phyloP scores from a whole-genome alignment of 2,329 filamentous ascomycete genomes.

The Teratosphaeriaceae sp. region DNA sequence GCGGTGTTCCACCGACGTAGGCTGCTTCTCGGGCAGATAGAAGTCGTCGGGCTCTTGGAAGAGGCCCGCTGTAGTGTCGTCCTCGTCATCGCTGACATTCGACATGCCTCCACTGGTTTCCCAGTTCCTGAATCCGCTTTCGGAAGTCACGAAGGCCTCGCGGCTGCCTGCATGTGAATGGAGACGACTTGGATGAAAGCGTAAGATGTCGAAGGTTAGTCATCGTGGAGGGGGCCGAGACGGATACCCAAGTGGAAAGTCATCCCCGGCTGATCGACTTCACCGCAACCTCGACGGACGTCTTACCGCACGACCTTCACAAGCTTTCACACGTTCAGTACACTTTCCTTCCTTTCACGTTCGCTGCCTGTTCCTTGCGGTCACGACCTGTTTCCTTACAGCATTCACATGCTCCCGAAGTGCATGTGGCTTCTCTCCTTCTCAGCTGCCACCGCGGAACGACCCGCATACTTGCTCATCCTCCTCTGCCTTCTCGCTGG shows the following conservation, averaged over 20 bases:
- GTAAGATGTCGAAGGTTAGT: background rate
- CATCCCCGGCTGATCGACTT: background rate
- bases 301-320: no score
- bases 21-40: slow-evolving; percentile 69
- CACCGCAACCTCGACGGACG: background rate
- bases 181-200: no score
- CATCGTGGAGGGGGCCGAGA: background rate
- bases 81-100: slow-evolving; percentile 21
- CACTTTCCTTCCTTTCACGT: no score
- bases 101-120: background rate
- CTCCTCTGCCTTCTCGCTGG: background rate
- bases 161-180: background rate
- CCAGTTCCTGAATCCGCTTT: background rate
- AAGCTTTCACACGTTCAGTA: no score
- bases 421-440: no score
- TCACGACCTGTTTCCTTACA: no score
- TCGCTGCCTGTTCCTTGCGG: background rate
- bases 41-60: slow-evolving; percentile 79
- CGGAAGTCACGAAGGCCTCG: background rate
- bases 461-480: slow-evolving; percentile 3
- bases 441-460: background rate
- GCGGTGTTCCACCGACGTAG: slow-evolving; percentile 65
- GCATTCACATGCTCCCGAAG: background rate
- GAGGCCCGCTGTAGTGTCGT: slow-evolving; percentile 42
- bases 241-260: no score